A percentile compares a stretch with the other conserved stretches of the same genome.
Conservation (phyloP, 106 monocot species). For the Ottelia alismoides region DNA sequence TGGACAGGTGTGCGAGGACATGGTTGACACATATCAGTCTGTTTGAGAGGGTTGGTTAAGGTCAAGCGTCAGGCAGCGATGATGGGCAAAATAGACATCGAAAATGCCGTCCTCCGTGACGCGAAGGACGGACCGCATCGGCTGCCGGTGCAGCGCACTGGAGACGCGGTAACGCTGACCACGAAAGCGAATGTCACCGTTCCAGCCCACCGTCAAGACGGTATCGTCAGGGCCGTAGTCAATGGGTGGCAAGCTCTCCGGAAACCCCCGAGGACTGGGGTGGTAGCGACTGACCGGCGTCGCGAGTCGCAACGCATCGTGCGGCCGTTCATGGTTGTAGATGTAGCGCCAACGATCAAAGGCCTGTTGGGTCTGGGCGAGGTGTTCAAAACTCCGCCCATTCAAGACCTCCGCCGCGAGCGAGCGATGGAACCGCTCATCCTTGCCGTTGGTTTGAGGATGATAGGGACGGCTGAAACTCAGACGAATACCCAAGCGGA, state of each 20-base stretch:
- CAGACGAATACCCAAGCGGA: not conserved
- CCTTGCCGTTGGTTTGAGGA: conserved; percentile 1
- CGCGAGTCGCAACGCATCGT: not conserved
- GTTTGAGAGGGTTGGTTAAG: too few relatives aligned
- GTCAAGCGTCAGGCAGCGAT: too few relatives aligned
- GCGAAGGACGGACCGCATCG: not conserved
- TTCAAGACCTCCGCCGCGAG: not conserved
- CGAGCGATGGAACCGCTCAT: not conserved
- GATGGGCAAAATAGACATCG: too few relatives aligned
- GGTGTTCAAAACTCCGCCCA: not conserved
- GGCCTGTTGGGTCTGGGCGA: not conserved
- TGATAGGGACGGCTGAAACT: not conserved
- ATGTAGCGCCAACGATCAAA: not conserved
- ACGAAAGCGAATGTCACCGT: not conserved
- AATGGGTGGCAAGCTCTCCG: not conserved
- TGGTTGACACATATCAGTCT: too few relatives aligned
- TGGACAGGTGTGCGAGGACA: too few relatives aligned
- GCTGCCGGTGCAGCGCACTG: not conserved
- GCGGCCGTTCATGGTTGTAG: not conserved
- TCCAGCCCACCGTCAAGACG: not conserved
- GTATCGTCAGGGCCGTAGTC: not conserved
- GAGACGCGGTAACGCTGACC: not conserved
- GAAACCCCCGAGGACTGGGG: not conserved
- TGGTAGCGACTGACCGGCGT: not conserved
- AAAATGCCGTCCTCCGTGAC: not conserved